phyloP scores from a whole-genome alignment of 768 basidiomycete genomes.

The Saitozyma podzolica region DNA sequence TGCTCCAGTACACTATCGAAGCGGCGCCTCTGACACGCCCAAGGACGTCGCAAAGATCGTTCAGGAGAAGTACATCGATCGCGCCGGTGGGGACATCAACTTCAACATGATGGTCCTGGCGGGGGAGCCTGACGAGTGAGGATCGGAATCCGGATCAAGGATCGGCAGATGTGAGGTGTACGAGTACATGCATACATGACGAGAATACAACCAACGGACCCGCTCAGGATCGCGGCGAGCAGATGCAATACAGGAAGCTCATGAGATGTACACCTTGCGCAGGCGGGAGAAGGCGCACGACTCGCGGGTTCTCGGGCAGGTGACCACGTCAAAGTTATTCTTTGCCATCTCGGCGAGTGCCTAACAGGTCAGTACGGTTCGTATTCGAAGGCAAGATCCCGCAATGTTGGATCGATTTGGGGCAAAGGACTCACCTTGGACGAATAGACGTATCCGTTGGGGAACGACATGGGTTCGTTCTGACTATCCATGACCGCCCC shows the following conservation, averaged over 20 bases:
- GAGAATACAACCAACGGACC: constrained; percentile 1
- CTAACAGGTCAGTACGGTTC: constrained; percentile 53
- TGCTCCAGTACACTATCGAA: background rate
- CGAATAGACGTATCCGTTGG: constrained; percentile 91
- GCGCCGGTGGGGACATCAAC: constrained; percentile 59
- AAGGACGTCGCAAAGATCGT: constrained; percentile 70
- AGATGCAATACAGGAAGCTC: background rate
- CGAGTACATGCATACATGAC: constrained; percentile 4
- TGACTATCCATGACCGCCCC: constrained; percentile 94
- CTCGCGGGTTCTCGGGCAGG: constrained; percentile 73
- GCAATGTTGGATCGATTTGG: background rate
- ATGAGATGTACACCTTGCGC: constrained; percentile 89
- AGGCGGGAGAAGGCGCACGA: constrained; percentile 67
- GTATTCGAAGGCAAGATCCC: background rate
- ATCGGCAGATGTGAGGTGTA: background rate
- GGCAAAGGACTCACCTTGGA: constrained; percentile 65
- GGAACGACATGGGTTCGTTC: constrained; percentile 88
- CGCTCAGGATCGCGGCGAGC: too few relatives aligned
- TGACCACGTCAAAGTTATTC: constrained; percentile 74
- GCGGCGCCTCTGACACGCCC: background rate
- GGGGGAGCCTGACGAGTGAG: constrained; percentile 30
- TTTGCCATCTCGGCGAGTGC: constrained; percentile 84
- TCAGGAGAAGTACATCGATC: constrained; percentile 62
- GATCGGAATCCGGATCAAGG: background rate
- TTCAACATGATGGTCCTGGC: constrained; percentile 71